These are phyloP conservation scores for Xerocomus nothofagi DNA, from an alignment of 1,284 basidiomycete genomes.

Conservation along the genomic window DNA sequence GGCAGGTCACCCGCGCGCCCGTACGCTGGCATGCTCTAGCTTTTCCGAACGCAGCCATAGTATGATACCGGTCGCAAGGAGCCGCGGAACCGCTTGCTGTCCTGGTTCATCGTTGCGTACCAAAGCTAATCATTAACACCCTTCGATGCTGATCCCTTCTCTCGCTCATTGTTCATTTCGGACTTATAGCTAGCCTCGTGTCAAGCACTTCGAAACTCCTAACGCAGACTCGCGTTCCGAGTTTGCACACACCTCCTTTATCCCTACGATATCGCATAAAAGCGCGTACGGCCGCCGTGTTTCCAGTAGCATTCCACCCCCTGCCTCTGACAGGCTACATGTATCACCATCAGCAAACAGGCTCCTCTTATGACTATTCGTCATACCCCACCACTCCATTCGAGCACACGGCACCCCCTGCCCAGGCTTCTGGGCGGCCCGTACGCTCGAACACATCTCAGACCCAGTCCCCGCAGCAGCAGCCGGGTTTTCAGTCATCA, in stretches of 20 bases:
- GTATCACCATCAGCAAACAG: conserved; percentile 49
- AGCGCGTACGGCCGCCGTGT: conserved; percentile 26
- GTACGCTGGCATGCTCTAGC: conserved; percentile 6
- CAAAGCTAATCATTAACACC: conserved; percentile 36
- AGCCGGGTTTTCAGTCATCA: conserved; percentile 28
- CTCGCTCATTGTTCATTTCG: conserved; percentile 37
- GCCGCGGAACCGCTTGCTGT: conserved; percentile 32
- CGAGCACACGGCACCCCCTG: conserved; percentile 38
- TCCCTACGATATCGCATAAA: conserved; percentile 36
- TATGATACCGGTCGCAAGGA: conserved; percentile 23
- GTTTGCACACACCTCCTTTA: conserved; percentile 29
- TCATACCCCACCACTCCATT: conserved; percentile 44
- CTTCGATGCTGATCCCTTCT: conserved; percentile 37
- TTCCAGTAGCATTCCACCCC: conserved; percentile 15
- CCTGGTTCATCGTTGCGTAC: conserved; percentile 30
- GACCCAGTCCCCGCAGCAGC: conserved; percentile 40
- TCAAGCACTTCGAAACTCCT: conserved; percentile 31
- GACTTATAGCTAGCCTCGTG: conserved; percentile 39
- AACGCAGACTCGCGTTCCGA: conserved; percentile 32
- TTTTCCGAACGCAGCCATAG: conserved; percentile 17
- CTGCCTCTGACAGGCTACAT: conserved; percentile 32
- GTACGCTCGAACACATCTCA: conserved; percentile 40
- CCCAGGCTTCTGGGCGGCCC: conserved; percentile 36
- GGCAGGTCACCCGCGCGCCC: conserved; percentile 10
- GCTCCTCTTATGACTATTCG: conserved; percentile 51